These are phyloP conservation scores for Salix viminalis DNA, from an alignment of 345 rosid species.

Conservation along the genomic window DNA sequence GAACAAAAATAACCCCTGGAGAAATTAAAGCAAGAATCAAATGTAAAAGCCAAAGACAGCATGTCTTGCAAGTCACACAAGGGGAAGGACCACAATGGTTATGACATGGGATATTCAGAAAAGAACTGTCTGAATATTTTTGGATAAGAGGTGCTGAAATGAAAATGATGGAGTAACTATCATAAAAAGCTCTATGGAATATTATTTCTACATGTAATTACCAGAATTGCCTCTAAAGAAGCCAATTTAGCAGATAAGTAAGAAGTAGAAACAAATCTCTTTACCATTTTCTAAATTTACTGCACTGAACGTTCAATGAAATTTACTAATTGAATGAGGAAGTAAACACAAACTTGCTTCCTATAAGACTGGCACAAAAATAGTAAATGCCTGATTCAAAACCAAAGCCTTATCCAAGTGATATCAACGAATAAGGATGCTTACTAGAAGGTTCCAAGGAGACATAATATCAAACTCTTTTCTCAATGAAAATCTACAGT, in stretches of 20 bases:
- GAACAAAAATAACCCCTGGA: constrained; percentile 94
- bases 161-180: neutral
- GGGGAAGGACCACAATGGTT: neutral
- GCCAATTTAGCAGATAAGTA: neutral
- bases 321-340: neutral
- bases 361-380: neutral
- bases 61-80: constrained; percentile 4
- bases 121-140: neutral
- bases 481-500: neutral
- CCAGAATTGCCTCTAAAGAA: neutral
- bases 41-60: constrained; percentile 3
- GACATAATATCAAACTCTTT: neutral
- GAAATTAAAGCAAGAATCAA: constrained; percentile 3
- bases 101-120: neutral
- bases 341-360: neutral
- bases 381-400: neutral
- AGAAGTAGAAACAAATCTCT: neutral
- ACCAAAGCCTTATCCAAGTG: neutral
- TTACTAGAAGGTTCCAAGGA: neutral
- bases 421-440: neutral
- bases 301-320: neutral
- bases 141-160: too few species aligned
- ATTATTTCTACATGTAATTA: neutral
- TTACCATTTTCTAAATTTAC: neutral
- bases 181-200: neutral